Evolutionary conservation across 495 filamentous ascomycete genomes (phyloP), one percentile per base, ranked within the genome.

Genomic region (Neurospora discreta): DNA sequence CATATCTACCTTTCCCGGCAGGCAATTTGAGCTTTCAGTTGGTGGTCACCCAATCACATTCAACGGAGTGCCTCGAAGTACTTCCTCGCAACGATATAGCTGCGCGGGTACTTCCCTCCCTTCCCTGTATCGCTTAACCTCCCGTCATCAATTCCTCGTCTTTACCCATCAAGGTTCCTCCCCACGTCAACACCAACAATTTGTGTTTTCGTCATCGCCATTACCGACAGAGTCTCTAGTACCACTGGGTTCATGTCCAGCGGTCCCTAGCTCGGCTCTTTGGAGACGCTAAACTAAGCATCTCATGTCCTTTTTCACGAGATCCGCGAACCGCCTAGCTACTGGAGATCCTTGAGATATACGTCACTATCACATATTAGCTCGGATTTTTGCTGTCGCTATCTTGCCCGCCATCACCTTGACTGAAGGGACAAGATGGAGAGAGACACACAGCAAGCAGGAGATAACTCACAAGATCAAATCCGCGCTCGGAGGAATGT

Each of bases 401-500:
- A 58, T 36, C 3, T 16, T 39, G 71, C 77, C 70, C 78, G 75
- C n/a, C 15, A 0, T 3, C 8, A 38, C 16, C 7, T 10, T 43
- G 13, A 77, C 70, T 74, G 73, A 30, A 30, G 36, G 1, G 30
- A 39, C 33, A 39, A 67, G 30, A 40, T 26, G 42, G n/a, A 33
- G 68, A 15, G 16, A 68, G 16, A n/a, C 38, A n/a, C n/a, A 8
- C 16, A 41, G 60, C 46, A 71, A 73, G 58, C 52, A 10, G 26
- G 4, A 69, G 30, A 15, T 1, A 5, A 83, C 86, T 79, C 79
- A 88, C 85, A 88, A 88, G 76, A 88, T 83, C 16, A 88, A 75
- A 73, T 85, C 84, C n/a, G 86, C 77, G 36, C 83, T 81, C 7
- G 83, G 79, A 15, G 86, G 86, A 40, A 88, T 93, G 74, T 90